Conservation (phyloP, 2,329 filamentous ascomycete genomes). For the Penicillium brevicompactum region DNA sequence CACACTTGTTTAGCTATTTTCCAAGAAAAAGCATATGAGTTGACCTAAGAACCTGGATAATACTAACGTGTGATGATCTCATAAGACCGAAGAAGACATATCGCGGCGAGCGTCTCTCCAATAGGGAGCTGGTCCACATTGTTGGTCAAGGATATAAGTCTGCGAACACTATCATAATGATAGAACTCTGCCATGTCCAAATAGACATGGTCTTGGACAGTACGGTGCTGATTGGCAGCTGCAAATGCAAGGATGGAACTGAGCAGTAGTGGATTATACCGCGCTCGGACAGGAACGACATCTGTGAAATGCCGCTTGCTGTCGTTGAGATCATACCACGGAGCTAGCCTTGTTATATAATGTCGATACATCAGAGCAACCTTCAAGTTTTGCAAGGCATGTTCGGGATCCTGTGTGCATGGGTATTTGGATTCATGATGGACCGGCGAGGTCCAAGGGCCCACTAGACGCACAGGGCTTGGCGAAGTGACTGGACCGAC, state of each 20-base stretch:
- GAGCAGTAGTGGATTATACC: too few species aligned
- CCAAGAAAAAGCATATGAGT: not conserved
- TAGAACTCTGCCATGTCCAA: not conserved
- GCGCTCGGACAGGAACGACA: not conserved
- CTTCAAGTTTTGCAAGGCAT: too few species aligned
- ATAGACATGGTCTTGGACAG: not conserved
- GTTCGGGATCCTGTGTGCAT: too few species aligned
- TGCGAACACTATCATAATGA: not conserved
- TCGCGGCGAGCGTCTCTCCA: conserved; percentile 49
- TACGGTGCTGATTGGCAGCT: too few species aligned
- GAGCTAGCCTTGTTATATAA: not conserved
- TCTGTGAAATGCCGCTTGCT: not conserved
- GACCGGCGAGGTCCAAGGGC: too few species aligned
- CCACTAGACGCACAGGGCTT: too few species aligned
- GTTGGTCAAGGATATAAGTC: conserved; percentile 36
- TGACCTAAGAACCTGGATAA: not conserved
- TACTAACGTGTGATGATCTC: conserved; percentile 50
- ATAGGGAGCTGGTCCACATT: conserved; percentile 32
- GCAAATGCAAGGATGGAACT: too few species aligned
- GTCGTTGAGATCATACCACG: too few species aligned
- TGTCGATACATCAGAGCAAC: too few species aligned
- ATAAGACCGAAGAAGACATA: conserved; percentile 53
- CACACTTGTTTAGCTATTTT: not conserved
- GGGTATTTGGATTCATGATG: too few species aligned
- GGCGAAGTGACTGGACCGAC: too few species aligned